Percentiles rank a stretch among this genome's conserved stretches.
phyloP scores from a whole-genome alignment of 306 rosid genomes.

The Gastrolobium villosum region DNA sequence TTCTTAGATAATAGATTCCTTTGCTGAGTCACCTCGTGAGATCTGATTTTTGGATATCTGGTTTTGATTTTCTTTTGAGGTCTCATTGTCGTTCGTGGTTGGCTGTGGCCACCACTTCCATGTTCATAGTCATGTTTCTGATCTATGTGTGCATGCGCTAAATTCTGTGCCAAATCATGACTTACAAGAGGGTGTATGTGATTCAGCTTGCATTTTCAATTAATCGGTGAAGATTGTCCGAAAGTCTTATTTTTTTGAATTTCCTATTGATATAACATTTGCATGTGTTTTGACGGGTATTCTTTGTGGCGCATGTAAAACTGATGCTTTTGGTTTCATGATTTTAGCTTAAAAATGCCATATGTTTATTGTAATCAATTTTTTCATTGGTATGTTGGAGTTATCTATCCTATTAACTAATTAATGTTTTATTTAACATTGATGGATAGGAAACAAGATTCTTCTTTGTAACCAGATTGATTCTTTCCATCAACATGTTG shows the following conservation, averaged over 20 bases:
- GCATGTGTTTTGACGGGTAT: constrained; percentile 12
- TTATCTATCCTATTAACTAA: constrained; percentile 31
- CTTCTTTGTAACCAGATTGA: constrained; percentile 39
- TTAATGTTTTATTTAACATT: constrained; percentile 44
- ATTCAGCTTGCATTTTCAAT: constrained; percentile 51
- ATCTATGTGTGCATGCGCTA: constrained; percentile 37
- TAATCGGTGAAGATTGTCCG: constrained; percentile 40
- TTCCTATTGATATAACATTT: background rate
- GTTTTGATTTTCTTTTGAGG: constrained; percentile 34
- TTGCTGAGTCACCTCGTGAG: constrained; percentile 35
- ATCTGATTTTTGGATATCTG: constrained; percentile 49
- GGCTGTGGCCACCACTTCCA: constrained; percentile 33
- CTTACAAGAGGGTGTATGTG: background rate
- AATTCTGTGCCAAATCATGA: constrained; percentile 20
- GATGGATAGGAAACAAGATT: constrained; percentile 37
- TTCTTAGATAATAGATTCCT: background rate
- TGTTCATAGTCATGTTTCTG: constrained; percentile 15
- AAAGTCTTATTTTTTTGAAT: background rate
- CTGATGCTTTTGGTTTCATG: constrained; percentile 32
- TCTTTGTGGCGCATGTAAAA: background rate
- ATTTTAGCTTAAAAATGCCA: constrained; percentile 36
- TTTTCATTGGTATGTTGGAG: constrained; percentile 23
- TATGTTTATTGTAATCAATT: background rate
- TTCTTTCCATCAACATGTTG: constrained; percentile 60
- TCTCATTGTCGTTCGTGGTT: constrained; percentile 24